Evolutionary conservation across 495 filamentous ascomycete genomes (phyloP).

Genomic region (Penicillium angulare): DNA sequence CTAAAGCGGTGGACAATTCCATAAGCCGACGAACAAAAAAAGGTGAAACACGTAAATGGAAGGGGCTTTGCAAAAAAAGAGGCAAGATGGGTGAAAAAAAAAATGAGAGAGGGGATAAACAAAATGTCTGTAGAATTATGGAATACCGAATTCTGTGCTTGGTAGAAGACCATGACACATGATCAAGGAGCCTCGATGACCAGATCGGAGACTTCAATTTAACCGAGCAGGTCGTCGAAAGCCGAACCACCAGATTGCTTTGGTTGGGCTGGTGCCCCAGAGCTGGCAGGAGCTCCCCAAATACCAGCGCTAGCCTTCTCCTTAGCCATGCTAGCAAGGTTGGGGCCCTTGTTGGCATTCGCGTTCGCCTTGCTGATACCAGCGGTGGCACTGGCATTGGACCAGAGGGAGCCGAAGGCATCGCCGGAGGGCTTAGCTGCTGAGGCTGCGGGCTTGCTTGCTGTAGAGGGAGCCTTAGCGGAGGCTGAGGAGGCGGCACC

Average conservation of each 20-base stretch:
- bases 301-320: constrained; percentile 92
- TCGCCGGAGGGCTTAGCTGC: constrained; percentile 60
- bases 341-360: constrained; percentile 63
- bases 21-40: neutral
- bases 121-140: constrained; percentile 6
- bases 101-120: neutral
- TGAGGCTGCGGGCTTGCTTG: constrained; percentile 42
- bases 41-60: neutral
- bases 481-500: constrained; percentile 34
- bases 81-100: constrained; percentile 1
- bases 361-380: constrained; percentile 75
- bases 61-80: neutral
- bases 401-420: constrained; percentile 87
- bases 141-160: constrained; percentile 4
- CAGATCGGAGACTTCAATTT: constrained; percentile 11
- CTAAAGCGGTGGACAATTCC: constrained; percentile 6
- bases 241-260: constrained; percentile 45
- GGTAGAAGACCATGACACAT: neutral
- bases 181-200: neutral
- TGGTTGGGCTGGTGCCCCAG: constrained; percentile 22
- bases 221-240: constrained; percentile 67
- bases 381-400: constrained; percentile 67
- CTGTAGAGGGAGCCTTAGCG: constrained; percentile 33
- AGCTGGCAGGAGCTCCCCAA: constrained; percentile 70
- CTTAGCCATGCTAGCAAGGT: constrained; percentile 88